A percentile compares a stretch with the other conserved stretches of the same genome.
These are phyloP conservation scores for Trichosphaerium sp. DNA, from an alignment of 78 protist genomes.

Conservation along the genomic window DNA sequence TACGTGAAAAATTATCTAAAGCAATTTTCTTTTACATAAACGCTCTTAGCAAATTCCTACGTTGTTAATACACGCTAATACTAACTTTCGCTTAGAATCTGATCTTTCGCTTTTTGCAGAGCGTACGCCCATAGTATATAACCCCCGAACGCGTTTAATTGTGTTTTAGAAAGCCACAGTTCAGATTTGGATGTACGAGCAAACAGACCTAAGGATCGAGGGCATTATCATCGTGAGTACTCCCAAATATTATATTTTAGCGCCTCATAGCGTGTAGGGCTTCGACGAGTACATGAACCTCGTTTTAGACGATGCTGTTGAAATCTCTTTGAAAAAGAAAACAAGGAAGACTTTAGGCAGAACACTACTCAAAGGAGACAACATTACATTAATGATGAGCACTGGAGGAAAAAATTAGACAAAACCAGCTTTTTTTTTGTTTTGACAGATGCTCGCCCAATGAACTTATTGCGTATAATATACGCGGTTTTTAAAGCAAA, in stretches of 20 bases:
- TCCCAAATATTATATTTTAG: not conserved
- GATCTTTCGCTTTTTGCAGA: constrained; percentile 53
- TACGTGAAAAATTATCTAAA: too few relatives aligned
- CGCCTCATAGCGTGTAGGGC: constrained; percentile 46
- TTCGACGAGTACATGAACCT: constrained; percentile 95
- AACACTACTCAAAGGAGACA: constrained; percentile 87
- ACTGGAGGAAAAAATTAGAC: too few relatives aligned
- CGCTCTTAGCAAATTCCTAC: too few relatives aligned
- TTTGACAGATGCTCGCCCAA: too few relatives aligned
- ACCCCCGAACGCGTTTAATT: not conserved
- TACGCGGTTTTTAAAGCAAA: too few relatives aligned
- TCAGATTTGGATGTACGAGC: constrained; percentile 71
- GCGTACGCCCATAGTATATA: constrained; percentile 1
- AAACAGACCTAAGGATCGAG: constrained; percentile 68
- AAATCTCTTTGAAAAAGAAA: constrained; percentile 66
- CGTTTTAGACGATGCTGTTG: constrained; percentile 86
- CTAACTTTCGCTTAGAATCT: constrained; percentile 29
- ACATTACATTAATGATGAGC: constrained; percentile 65
- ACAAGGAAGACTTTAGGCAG: constrained; percentile 63
- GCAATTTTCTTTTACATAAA: too few relatives aligned
- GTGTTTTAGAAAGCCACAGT: constrained; percentile 52
- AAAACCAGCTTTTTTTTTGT: too few relatives aligned
- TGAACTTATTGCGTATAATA: too few relatives aligned
- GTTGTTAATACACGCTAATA: not conserved
- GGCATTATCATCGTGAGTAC: constrained; percentile 69